phyloP scores from a whole-genome alignment of 1,139 yeast genomes.

The Blastobotrys serpentis region DNA sequence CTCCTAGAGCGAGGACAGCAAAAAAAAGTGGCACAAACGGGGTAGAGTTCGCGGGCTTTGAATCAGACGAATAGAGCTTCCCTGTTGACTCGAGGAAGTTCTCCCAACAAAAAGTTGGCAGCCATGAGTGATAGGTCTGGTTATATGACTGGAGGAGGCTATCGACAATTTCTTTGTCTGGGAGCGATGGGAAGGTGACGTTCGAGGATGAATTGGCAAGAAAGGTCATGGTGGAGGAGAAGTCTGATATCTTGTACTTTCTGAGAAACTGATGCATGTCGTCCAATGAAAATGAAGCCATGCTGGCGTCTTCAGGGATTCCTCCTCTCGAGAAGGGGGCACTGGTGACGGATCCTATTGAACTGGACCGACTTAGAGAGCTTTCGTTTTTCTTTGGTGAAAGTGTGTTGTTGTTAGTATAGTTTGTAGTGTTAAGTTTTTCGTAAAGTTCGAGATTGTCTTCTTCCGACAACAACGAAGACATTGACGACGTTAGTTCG shows the following conservation, averaged over 20 bases:
- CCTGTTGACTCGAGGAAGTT: conserved; percentile 17
- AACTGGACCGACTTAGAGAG: not conserved
- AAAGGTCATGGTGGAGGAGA: not conserved
- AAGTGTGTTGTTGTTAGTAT: not conserved
- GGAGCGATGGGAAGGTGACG: conserved; percentile 9
- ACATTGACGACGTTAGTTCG: conserved; percentile 13
- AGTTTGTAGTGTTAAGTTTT: conserved; percentile 3
- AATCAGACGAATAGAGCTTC: conserved; percentile 5
- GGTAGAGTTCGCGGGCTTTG: not conserved
- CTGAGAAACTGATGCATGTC: not conserved
- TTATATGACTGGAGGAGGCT: conserved; percentile 18
- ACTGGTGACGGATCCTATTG: conserved; percentile 1
- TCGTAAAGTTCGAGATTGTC: conserved; percentile 7
- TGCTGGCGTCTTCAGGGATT: not conserved
- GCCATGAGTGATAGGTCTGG: conserved; percentile 29
- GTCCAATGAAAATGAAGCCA: not conserved
- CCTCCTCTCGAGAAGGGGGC: not conserved
- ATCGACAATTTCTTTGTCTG: conserved; percentile 12
- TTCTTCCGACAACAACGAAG: conserved; percentile 1
- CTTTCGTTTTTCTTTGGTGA: not conserved
- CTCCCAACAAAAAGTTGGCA: conserved; percentile 31
- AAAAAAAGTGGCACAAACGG: conserved; percentile 28
- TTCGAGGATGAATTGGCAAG: not conserved
- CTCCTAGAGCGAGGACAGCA: conserved; percentile 30
- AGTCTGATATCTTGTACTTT: not conserved